Evolutionary conservation across 805 yeast species (phyloP).

Genomic region (Millerozyma miso): DNA sequence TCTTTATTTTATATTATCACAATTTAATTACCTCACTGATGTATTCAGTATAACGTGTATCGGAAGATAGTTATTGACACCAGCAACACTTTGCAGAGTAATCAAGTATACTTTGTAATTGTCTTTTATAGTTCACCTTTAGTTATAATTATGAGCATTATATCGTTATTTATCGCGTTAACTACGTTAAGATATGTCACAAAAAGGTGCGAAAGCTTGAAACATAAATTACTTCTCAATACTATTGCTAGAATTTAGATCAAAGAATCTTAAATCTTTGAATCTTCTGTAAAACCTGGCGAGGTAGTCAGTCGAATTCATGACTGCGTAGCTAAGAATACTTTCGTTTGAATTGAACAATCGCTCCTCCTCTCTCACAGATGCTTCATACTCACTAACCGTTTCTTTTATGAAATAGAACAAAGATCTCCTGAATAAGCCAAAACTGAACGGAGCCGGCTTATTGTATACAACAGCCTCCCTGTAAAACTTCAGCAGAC

Average conservation of each 20-base stretch:
- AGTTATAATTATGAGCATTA: background rate
- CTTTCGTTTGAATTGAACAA: constrained; percentile 3
- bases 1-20: background rate
- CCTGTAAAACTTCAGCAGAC: background rate
- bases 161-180: constrained; percentile 1
- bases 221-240: background rate
- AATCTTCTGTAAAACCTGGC: constrained; percentile 7
- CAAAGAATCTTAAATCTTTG: constrained; percentile 8
- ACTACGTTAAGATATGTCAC: constrained; percentile 1
- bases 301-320: constrained; percentile 6
- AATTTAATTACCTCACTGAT: background rate
- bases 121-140: background rate
- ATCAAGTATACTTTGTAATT: too few relatives aligned
- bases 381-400: background rate
- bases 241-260: constrained; percentile 6
- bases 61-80: too few relatives aligned
- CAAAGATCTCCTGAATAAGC: constrained; percentile 14
- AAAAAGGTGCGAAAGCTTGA: background rate
- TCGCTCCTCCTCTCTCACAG: background rate
- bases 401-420: constrained; percentile 1
- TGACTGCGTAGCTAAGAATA: constrained; percentile 4
- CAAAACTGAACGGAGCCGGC: constrained; percentile 14
- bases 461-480: constrained; percentile 10
- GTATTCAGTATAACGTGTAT: too few relatives aligned
- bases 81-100: too few relatives aligned